Evolutionary conservation across 345 rosid species (phyloP).

Genomic region (Syzygium grande): DNA sequence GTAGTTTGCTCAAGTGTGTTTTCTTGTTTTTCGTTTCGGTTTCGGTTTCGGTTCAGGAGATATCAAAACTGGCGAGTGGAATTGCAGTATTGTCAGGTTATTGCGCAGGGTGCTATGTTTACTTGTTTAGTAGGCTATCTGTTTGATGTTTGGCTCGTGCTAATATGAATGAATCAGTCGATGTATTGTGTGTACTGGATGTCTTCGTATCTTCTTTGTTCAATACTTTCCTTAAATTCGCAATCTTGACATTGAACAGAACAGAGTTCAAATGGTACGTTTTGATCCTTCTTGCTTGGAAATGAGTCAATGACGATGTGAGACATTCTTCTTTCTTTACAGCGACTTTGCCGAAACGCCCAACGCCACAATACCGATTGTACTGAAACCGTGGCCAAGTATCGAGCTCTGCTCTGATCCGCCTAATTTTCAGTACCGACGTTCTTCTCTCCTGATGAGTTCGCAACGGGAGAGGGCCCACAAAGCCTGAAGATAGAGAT

Average conservation of each 20-base stretch:
- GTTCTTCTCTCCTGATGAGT: not conserved
- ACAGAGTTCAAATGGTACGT: fast-evolving
- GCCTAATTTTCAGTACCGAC: not conserved
- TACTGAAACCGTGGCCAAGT: too few species aligned
- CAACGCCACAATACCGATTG: too few species aligned
- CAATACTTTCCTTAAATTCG: not conserved
- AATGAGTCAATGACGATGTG: not conserved
- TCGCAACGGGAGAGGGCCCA: too few species aligned
- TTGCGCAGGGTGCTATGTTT: too few species aligned
- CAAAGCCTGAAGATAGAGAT: too few species aligned
- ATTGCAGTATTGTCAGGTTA: too few species aligned
- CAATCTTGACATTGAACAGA: fast-evolving
- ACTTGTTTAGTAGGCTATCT: too few species aligned
- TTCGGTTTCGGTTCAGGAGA: too few species aligned
- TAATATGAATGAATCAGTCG: not conserved
- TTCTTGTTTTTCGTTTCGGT: not conserved
- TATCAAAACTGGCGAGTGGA: not conserved
- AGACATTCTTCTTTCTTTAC: not conserved
- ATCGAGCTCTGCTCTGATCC: too few species aligned
- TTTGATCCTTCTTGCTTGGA: not conserved
- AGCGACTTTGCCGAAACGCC: not conserved
- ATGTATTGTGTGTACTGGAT: fast-evolving
- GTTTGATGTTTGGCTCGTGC: not conserved
- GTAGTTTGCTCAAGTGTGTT: not conserved
- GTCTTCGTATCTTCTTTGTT: not conserved